Base-by-base conservation (phyloP, 768 basidiomycete species). In the Mycena capillaripes region DNA sequence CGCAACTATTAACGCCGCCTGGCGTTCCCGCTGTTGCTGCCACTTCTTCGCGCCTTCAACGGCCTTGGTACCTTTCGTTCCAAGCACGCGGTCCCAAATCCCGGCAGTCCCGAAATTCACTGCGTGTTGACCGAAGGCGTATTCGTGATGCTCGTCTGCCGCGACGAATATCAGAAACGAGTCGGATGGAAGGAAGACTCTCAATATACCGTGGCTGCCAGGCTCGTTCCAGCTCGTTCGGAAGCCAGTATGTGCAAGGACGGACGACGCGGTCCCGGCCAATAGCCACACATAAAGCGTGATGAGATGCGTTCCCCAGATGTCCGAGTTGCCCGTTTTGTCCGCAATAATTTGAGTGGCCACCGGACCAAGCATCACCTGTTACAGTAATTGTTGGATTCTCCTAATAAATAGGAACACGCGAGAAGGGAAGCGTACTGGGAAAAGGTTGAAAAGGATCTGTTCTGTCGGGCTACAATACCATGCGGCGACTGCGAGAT, bases 151-250 rank as follows among this genome's bases (percentile, higher is more conserved):
- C 40, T 70, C 69, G 62, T 70, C 69, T 70, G 7, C 14, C 4
- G 36, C 5, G 5, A 21, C 3, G 2, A 50, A 3, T 5, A 16
- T 25, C 11, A 53, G n/a, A 1, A 27, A 58, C 4, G 2, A 53
- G 44, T n/a, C 10, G 3, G 9, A n/a, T 36, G 29, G 34, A 53
- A 32, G 2, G 29, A 21, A 40, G 30, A 11, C 1, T 21, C 19
- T 21, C 4, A 9, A 21, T 50, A 25, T 27, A 70, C 69, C 69
- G 56, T 70, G 69, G 4, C 46, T 19, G 34, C 69, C 69, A 1
- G 69, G 69, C 50, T 70, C 69, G 34, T 70, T 70, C 69, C 69
- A 70, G 62, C 69, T 70, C 40, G 69, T 56, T 16, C 69, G 29
- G 56, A 64, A 70, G 19, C 69, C 69, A 1, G 69, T 70, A 10